These are phyloP conservation scores for Periglandula ipomoeae DNA, from an alignment of 2,329 filamentous ascomycete species.

Conservation along the genomic window DNA sequence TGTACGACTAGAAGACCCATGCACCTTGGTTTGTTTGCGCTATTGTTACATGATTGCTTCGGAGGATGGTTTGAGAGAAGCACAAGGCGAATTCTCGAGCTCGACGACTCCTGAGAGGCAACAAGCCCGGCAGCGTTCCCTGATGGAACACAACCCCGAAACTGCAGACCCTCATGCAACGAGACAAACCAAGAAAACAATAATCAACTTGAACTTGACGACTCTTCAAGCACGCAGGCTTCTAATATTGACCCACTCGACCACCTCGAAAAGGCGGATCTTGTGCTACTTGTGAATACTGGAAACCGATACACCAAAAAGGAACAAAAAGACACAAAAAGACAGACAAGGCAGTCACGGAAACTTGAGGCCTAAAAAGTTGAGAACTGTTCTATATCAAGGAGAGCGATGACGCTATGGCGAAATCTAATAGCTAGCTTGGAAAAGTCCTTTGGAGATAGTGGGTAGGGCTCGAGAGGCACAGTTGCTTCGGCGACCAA, in stretches of 20 bases:
- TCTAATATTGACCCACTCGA: not conserved
- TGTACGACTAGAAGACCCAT: conserved; percentile 24
- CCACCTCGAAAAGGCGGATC: conserved; percentile 4
- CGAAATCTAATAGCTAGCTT: conserved; percentile 28
- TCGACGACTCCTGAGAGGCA: not conserved
- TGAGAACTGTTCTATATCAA: conserved; percentile 4
- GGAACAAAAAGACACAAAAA: not conserved
- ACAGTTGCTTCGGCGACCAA: no score
- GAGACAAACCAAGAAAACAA: conserved; percentile 6
- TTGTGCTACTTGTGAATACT: not conserved
- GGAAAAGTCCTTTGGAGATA: conserved; percentile 19
- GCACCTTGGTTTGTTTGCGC: conserved; percentile 4
- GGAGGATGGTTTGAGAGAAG: conserved; percentile 1
- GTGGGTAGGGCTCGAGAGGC: conserved; percentile 2
- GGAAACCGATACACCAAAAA: not conserved
- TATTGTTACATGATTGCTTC: not conserved
- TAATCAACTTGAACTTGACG: conserved; percentile 8
- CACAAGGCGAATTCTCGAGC: not conserved
- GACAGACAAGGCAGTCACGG: not conserved
- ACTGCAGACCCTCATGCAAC: not conserved
- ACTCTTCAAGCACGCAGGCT: not conserved
- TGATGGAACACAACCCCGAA: not conserved
- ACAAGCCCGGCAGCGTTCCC: not conserved
- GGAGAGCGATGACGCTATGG: conserved; percentile 25
- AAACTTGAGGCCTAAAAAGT: not conserved